These are phyloP conservation scores for Trapa incisa DNA, from an alignment of 345 rosid species.

Conservation along the genomic window DNA sequence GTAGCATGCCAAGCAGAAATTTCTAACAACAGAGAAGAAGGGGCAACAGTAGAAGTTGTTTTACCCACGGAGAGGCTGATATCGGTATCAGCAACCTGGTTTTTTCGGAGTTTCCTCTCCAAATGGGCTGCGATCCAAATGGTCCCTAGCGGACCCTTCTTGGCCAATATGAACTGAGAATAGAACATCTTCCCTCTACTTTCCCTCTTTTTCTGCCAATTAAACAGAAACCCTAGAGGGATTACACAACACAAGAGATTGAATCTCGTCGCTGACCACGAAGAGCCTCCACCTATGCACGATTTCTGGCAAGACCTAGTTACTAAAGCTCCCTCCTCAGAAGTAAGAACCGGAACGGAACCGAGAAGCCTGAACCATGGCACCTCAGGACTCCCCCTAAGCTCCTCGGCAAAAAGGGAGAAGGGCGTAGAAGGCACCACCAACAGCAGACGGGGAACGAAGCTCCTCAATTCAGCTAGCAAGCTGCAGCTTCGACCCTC, in stretches of 20 bases:
- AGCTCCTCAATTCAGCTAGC: background rate
- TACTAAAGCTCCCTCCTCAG: too few species aligned
- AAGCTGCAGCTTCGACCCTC: background rate
- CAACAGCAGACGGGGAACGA: background rate
- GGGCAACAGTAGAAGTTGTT: background rate
- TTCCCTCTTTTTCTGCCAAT: background rate
- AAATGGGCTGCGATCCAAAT: slow-evolving; percentile 99
- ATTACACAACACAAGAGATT: background rate
- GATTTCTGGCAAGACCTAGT: background rate
- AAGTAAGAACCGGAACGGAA: background rate
- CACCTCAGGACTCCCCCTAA: background rate
- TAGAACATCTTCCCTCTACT: slow-evolving; percentile 59
- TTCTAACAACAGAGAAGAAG: background rate
- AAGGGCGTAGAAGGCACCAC: background rate
- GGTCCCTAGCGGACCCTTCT: slow-evolving; percentile 99
- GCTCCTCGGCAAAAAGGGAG: background rate
- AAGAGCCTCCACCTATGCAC: background rate
- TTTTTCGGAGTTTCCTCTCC: slow-evolving; percentile 99
- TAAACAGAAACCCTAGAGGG: background rate
- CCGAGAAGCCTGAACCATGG: background rate
- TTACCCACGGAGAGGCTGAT: slow-evolving; percentile 94
- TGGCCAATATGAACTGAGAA: slow-evolving; percentile 97
- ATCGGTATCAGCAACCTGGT: slow-evolving; percentile 99
- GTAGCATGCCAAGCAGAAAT: background rate
- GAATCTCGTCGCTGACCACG: background rate